Evolutionary conservation across 2,329 filamentous ascomycete species (phyloP), one percentile per base, ranked within the genome.

Genomic region (Fusarium verrucosum): DNA sequence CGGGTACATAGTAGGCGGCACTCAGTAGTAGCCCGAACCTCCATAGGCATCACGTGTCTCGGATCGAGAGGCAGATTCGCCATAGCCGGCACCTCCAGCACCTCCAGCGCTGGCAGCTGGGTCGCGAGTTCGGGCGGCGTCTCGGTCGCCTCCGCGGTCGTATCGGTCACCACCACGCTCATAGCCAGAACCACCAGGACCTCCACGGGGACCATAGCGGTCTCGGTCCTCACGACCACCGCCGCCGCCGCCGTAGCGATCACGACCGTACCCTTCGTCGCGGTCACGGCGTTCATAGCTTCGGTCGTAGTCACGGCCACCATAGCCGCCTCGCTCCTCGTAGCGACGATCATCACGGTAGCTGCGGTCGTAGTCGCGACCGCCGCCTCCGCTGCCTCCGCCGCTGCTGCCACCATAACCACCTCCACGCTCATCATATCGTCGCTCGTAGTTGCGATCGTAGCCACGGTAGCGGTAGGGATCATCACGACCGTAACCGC

Each of bases 261-360:
- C 77, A 16, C 77, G 75, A 30, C 74, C 72, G 43, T 77, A 76
- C 41, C 76, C 73, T 8, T 78, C 77, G 14, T 80, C 79, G 37
- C 76, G 75, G 33, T 74, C 74, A 22, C 84, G 81, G 32, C 83
- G 81, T 40, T 86, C 83, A 52, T 81, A 81, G 49, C 79, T 85
- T 69, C 88, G 87, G 56, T 88, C 84, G 76, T 78, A 85, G 75
- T 79, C 82, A 67, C 86, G 85, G 62, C 86, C 78, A 63, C 85
- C 77, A 43, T 82, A 80, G 44, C 76, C 55, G 22, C 50, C 51
- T 56, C 81, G 80, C 49, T 81, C 80, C 11, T 82, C 81, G 44
- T 83, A 79, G 54, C 80, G 77, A 61, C 81, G 79, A 33, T 82
- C 79, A 42, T 81, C 77, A 44, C 79, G 78, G 62, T 83, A 81